A percentile compares a stretch with the other conserved stretches of the same genome.
phyloP scores from a whole-genome alignment of 441 rosid genomes.

The Caryocar brasiliense region DNA sequence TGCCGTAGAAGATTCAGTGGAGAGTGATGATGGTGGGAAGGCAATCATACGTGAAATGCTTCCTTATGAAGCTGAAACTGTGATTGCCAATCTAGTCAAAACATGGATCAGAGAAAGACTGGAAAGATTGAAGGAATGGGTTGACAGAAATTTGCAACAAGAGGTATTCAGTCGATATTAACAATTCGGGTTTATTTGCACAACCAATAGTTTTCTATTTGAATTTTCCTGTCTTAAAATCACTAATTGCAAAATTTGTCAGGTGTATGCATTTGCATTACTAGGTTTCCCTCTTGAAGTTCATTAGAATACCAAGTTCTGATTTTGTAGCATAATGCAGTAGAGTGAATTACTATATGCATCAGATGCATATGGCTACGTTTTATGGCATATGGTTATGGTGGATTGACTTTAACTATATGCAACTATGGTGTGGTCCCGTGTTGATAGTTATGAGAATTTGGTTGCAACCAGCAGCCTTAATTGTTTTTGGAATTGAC shows the following conservation, averaged over 20 bases:
- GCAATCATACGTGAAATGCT: slow-evolving; percentile 97
- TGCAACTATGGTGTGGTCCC: too few species aligned
- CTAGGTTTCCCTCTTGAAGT: not conserved
- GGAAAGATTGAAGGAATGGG: slow-evolving; percentile 84
- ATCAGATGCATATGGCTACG: too few species aligned
- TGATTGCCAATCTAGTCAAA: slow-evolving; percentile 80
- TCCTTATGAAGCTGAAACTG: slow-evolving; percentile 84
- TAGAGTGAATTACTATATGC: too few species aligned
- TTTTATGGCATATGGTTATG: too few species aligned
- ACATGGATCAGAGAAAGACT: slow-evolving; percentile 69
- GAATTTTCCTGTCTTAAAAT: not conserved
- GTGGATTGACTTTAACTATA: too few species aligned
- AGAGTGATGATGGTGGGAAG: slow-evolving; percentile 97
- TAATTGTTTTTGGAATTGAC: not conserved
- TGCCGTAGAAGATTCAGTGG: slow-evolving; percentile 96
- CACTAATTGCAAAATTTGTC: not conserved
- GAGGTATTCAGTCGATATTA: slow-evolving; percentile 42
- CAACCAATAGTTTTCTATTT: not conserved
- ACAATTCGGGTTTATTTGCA: not conserved
- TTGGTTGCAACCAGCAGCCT: too few species aligned
- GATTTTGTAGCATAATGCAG: too few species aligned
- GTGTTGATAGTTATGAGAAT: not conserved
- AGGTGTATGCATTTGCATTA: not conserved
- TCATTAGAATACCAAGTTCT: not conserved
- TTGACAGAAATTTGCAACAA: slow-evolving; percentile 79